Conservation (phyloP, 345 rosid species). For the Eucalyptus decipiens region DNA sequence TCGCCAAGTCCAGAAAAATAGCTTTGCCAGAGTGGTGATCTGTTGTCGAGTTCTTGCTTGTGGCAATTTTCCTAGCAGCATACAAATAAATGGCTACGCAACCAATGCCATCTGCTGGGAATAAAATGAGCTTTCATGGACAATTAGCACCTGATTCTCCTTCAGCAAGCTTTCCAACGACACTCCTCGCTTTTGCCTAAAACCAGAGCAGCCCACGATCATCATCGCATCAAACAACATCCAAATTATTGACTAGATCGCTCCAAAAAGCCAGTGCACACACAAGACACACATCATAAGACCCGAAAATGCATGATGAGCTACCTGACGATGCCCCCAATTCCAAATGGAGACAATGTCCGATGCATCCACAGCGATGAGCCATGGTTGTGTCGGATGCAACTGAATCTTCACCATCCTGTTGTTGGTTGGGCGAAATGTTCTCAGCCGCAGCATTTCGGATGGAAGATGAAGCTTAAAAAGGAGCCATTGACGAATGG, state of each 20-base stretch:
- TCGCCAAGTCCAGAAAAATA: conserved; percentile 86
- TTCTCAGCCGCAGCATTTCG: not conserved
- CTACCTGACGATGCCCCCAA: conserved; percentile 93
- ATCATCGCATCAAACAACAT: conserved; percentile 22
- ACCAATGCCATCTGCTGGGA: not conserved
- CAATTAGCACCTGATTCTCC: conserved; percentile 55
- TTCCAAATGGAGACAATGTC: conserved; percentile 96
- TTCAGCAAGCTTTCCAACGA: conserved; percentile 87
- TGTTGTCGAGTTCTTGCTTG: not conserved
- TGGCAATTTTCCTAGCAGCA: not conserved
- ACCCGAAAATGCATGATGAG: not conserved
- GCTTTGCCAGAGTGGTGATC: conserved; percentile 64
- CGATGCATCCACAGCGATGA: conserved; percentile 85
- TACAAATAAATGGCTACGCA: not conserved
- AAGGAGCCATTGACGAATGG: not conserved
- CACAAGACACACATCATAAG: not conserved
- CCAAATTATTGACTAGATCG: conserved; percentile 72
- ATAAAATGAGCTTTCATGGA: too few relatives aligned
- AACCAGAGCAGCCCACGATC: not conserved
- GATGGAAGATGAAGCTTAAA: not conserved
- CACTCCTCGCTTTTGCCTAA: conserved; percentile 9
- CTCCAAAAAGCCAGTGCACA: not conserved
- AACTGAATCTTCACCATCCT: conserved; percentile 24
- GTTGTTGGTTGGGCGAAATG: accelerated
- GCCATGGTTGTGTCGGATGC: conserved; percentile 97